Percentiles rank a stretch among this genome's conserved stretches.
Evolutionary conservation across 768 basidiomycete species (phyloP).

Genomic region (Candolleomyces efflorescens): DNA sequence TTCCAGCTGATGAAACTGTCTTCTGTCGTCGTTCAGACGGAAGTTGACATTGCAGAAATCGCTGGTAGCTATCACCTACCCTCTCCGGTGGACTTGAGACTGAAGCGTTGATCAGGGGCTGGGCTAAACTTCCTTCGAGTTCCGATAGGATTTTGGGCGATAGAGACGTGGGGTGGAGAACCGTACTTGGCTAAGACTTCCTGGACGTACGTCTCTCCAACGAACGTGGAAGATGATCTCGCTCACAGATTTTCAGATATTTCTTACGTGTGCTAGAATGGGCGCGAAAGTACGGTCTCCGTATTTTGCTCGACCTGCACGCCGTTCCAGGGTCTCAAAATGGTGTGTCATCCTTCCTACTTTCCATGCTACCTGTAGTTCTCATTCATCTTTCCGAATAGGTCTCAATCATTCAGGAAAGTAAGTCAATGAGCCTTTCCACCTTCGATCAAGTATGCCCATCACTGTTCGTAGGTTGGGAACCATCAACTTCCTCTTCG

Average conservation of each 20-base stretch:
- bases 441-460: background rate
- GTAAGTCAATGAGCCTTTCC: constrained; percentile 3
- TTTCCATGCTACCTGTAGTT: too few species aligned
- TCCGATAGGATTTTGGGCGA: constrained; percentile 83
- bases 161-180: constrained; percentile 70
- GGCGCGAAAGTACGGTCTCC: constrained; percentile 88
- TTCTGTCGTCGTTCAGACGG: constrained; percentile 48
- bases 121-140: constrained; percentile 83
- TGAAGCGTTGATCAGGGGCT: constrained; percentile 34
- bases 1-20: background rate
- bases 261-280: constrained; percentile 72
- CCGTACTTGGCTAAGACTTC: constrained; percentile 71
- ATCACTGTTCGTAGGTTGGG: constrained; percentile 26
- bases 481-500: constrained; percentile 55
- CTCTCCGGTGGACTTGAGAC: too few species aligned
- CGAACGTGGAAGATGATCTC: too few species aligned
- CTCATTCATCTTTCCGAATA: constrained; percentile 11
- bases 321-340: constrained; percentile 79
- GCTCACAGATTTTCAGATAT: constrained; percentile 39
- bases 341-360: constrained; percentile 29
- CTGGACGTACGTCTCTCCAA: constrained; percentile 59
- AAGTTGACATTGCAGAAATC: constrained; percentile 82
- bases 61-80: constrained; percentile 36
- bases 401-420: constrained; percentile 61
- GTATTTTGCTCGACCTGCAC: constrained; percentile 79